Conservation (phyloP, 495 filamentous ascomycete species). For the Penicillium macrosclerotiorum region DNA sequence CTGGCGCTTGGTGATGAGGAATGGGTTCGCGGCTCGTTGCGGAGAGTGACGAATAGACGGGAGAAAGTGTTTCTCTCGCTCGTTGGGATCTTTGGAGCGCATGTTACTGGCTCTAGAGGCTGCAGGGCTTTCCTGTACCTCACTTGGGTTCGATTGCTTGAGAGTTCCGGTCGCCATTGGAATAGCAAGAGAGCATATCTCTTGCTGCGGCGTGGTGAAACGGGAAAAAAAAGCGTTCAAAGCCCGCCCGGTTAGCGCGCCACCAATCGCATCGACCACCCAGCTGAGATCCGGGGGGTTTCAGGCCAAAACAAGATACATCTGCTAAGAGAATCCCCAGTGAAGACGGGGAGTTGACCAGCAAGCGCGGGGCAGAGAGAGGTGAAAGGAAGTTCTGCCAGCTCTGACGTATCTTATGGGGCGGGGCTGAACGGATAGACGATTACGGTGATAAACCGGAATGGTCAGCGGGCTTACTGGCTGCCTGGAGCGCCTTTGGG, state of each 20-base stretch:
- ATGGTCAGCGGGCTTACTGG: no score
- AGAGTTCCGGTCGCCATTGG: slow-evolving; percentile 46
- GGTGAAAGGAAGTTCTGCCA: slow-evolving; percentile 19
- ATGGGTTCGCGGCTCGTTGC: slow-evolving; percentile 49
- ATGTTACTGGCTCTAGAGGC: slow-evolving; percentile 31
- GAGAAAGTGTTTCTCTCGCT: slow-evolving; percentile 50
- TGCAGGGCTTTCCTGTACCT: slow-evolving; percentile 29
- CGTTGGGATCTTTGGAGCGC: slow-evolving; percentile 35
- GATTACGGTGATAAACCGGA: no score
- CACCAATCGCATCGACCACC: slow-evolving; percentile 23
- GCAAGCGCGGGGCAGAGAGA: slow-evolving; percentile 19
- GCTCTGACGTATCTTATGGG: slow-evolving; percentile 7
- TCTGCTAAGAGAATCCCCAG: slow-evolving; percentile 7
- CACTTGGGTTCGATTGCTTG: slow-evolving; percentile 39
- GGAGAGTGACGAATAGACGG: slow-evolving; percentile 43
- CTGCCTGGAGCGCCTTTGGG: no score
- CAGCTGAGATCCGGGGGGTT: slow-evolving; percentile 10
- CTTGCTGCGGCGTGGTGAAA: slow-evolving; percentile 13
- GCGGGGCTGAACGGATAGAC: no score
- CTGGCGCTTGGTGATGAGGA: slow-evolving; percentile 51
- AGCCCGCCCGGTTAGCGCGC: slow-evolving; percentile 25
- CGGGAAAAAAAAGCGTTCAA: slow-evolving; percentile 18
- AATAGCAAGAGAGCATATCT: slow-evolving; percentile 38
- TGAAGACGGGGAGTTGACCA: slow-evolving; percentile 2
- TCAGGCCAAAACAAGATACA: slow-evolving; percentile 18